phyloP scores from a whole-genome alignment of 176 grass and related monocot genomes.

The Ananas comosus region DNA sequence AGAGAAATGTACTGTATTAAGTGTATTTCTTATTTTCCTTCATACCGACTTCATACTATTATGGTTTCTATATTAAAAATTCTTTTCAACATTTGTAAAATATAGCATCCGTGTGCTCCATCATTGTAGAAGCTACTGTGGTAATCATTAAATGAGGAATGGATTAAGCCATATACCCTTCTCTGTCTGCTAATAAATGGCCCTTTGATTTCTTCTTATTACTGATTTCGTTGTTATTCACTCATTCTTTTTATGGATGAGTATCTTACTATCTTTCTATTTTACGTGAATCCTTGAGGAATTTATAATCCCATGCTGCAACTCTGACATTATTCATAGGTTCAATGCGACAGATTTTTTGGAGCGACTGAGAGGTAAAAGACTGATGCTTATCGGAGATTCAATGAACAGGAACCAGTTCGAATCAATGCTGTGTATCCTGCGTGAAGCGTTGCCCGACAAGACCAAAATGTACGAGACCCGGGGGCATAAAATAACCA shows the following conservation, averaged over 20 bases:
- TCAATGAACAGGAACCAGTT: constrained; percentile 98
- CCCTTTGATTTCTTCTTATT: not conserved
- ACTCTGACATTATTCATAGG: constrained; percentile 43
- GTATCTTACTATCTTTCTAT: not conserved
- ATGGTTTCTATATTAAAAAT: too few species aligned
- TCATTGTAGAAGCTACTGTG: too few species aligned
- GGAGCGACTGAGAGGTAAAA: constrained; percentile 49
- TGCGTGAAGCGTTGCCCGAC: constrained; percentile 53
- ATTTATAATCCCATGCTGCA: not conserved
- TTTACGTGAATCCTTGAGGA: constrained; percentile 16
- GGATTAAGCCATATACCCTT: not conserved
- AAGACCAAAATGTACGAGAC: constrained; percentile 83
- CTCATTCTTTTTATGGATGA: not conserved
- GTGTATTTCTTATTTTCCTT: too few species aligned
- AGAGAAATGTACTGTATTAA: too few species aligned
- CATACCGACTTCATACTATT: too few species aligned
- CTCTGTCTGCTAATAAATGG: not conserved
- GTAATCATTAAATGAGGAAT: too few species aligned
- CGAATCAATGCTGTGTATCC: constrained; percentile 77
- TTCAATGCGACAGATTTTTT: constrained; percentile 95
- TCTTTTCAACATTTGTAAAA: too few species aligned
- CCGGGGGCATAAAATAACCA: constrained; percentile 71
- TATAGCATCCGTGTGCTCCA: too few species aligned
- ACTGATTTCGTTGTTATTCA: not conserved
- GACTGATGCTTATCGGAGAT: constrained; percentile 85